phyloP scores from a whole-genome alignment of 257 asterid species.

The Salvia splendens region DNA sequence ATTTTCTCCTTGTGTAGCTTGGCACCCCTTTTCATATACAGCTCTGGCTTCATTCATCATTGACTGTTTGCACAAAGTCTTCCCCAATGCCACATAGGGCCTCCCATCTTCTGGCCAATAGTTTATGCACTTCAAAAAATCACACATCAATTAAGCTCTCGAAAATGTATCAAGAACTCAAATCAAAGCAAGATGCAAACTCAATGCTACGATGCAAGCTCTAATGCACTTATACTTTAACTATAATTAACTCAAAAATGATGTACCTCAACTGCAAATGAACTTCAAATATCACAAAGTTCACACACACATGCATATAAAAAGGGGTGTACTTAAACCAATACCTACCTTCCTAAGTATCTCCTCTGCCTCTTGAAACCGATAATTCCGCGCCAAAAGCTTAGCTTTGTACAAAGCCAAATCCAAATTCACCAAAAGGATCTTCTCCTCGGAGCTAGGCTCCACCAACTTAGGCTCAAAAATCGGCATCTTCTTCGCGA shows the following conservation, averaged over 20 bases:
- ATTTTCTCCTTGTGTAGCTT: conserved; percentile 95
- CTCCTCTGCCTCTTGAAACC: conserved; percentile 71
- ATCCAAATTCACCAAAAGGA: conserved; percentile 82
- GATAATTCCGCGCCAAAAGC: conserved; percentile 59
- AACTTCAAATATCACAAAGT: conserved; percentile 12
- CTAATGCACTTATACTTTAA: no score
- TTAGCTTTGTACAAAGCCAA: conserved; percentile 82
- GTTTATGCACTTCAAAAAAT: conserved; percentile 67
- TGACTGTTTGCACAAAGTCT: conserved; percentile 67
- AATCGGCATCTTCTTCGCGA: conserved; percentile 81
- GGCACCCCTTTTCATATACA: conserved; percentile 92
- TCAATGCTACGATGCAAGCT: not conserved
- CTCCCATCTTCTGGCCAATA: conserved; percentile 99
- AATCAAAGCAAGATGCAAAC: not conserved
- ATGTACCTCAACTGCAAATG: not conserved
- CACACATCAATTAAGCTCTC: not conserved
- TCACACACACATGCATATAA: not conserved
- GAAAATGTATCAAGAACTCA: not conserved
- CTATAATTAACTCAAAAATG: not conserved
- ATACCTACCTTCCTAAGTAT: conserved; percentile 64
- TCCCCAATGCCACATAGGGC: conserved; percentile 87
- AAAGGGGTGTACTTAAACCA: not conserved
- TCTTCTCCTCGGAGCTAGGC: conserved; percentile 55
- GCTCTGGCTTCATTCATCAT: conserved; percentile 76
- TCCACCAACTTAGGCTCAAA: conserved; percentile 77